Conservation (phyloP, 768 basidiomycete species). For the Lactifluus volemus region DNA sequence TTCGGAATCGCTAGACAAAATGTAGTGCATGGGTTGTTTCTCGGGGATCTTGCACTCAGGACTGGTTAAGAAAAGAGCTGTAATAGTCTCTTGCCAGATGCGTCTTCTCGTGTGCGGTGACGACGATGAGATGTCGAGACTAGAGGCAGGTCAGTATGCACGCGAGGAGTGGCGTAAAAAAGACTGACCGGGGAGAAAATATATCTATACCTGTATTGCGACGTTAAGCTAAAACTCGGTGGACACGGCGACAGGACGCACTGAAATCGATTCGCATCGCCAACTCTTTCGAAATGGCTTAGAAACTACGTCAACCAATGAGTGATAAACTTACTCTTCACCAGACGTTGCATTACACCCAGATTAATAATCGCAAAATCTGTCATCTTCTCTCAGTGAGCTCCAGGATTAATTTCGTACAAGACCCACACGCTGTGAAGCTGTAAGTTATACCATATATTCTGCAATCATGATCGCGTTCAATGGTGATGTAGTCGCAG, state of each 20-base stretch:
- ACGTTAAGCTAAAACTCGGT: neutral
- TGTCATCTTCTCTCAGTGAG: slow-evolving; percentile 23
- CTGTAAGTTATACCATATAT: slow-evolving; percentile 56
- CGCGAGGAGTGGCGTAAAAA: neutral
- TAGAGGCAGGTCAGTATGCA: slow-evolving; percentile 22
- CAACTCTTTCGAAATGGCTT: slow-evolving; percentile 32
- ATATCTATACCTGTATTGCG: slow-evolving; percentile 56
- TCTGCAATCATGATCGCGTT: slow-evolving; percentile 23
- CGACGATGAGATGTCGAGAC: slow-evolving; percentile 46
- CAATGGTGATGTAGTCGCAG: neutral
- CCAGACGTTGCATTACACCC: slow-evolving; percentile 39
- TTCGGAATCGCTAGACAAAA: slow-evolving; percentile 45
- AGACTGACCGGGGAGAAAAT: slow-evolving; percentile 59
- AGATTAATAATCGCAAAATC: slow-evolving; percentile 59
- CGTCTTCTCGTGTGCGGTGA: slow-evolving; percentile 58
- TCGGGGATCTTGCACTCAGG: slow-evolving; percentile 50
- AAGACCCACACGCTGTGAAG: slow-evolving; percentile 47
- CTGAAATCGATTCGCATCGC: slow-evolving; percentile 67
- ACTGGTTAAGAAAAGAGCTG: slow-evolving; percentile 54
- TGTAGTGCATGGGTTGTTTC: slow-evolving; percentile 48
- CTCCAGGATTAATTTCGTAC: neutral
- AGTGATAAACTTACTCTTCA: slow-evolving; percentile 46
- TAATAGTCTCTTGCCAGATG: slow-evolving; percentile 74
- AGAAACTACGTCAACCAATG: neutral
- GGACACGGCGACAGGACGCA: slow-evolving; percentile 28